Percentiles rank a stretch among this genome's conserved stretches.
Evolutionary conservation across 768 basidiomycete species (phyloP).

Genomic region (Dioszegia aurantiaca): DNA sequence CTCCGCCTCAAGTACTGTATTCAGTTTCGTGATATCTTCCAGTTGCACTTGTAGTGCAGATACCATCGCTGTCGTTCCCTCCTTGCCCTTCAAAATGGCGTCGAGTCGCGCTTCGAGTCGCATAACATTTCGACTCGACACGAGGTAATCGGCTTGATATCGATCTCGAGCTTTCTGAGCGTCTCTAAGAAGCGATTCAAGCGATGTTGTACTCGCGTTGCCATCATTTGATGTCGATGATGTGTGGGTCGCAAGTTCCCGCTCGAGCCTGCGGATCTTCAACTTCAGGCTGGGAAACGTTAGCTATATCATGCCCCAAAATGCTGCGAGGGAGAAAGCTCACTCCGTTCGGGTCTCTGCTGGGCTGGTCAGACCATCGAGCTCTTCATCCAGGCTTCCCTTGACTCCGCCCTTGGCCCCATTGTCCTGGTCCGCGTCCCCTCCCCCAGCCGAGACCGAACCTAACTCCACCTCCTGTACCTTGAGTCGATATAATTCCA

Average conservation of each 20-base stretch:
- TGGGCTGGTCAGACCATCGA: slow-evolving; percentile 72
- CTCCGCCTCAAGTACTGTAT: too few species aligned
- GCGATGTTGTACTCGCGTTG: background rate
- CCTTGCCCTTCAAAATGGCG: too few species aligned
- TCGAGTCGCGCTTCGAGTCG: too few species aligned
- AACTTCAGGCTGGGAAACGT: slow-evolving; percentile 62
- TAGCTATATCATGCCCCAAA: background rate
- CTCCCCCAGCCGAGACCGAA: slow-evolving; percentile 25
- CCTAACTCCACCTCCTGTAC: slow-evolving; percentile 78
- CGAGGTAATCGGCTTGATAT: slow-evolving; percentile 54
- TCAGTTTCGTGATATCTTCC: too few species aligned
- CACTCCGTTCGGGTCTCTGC: slow-evolving; percentile 69
- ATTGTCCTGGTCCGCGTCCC: too few species aligned
- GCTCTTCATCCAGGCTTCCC: slow-evolving; percentile 70
- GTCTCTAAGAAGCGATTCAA: background rate
- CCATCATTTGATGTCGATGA: background rate
- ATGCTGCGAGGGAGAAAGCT: slow-evolving; percentile 4
- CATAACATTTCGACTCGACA: background rate
- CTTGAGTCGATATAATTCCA: slow-evolving; percentile 85
- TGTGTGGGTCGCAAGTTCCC: slow-evolving; percentile 64
- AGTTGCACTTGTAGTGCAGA: too few species aligned
- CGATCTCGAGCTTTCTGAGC: background rate
- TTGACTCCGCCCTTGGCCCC: background rate
- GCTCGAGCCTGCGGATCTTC: slow-evolving; percentile 72
- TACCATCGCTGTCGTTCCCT: too few species aligned